Conservation (phyloP, 305 asterid genomes). For the Solanum hybrid region DNA sequence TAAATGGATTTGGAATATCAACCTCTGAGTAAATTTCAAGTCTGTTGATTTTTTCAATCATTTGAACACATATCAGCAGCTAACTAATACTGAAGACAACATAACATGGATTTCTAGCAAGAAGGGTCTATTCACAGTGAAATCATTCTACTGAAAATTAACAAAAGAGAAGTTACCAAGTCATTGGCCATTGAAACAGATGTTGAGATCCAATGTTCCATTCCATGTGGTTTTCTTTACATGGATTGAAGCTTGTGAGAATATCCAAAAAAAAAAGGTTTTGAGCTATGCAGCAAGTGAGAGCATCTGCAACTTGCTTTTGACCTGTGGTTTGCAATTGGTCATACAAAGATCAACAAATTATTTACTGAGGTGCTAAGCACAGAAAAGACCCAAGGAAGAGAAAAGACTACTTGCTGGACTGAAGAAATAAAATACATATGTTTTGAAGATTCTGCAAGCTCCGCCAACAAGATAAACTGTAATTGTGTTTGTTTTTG, state of each 20-base stretch:
- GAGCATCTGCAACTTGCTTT: background rate
- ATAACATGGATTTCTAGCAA: background rate
- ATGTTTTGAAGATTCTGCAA: background rate
- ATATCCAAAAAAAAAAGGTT: background rate
- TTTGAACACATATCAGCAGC: background rate
- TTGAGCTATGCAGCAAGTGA: background rate
- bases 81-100: background rate
- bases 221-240: background rate
- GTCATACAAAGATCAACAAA: background rate
- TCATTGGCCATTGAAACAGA: background rate
- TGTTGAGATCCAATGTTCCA: background rate
- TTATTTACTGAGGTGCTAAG: background rate
- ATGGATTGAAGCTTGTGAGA: background rate
- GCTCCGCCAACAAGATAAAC: background rate
- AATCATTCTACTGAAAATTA: background rate
- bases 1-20: background rate
- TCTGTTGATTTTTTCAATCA: background rate
- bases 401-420: background rate
- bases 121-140: background rate
- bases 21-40: background rate
- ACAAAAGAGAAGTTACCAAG: background rate
- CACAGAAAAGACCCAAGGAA: background rate
- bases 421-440: background rate
- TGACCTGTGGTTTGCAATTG: background rate
- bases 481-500: background rate